phyloP scores from a whole-genome alignment of 441 rosid genomes.

The Dalechampia spathulata region DNA sequence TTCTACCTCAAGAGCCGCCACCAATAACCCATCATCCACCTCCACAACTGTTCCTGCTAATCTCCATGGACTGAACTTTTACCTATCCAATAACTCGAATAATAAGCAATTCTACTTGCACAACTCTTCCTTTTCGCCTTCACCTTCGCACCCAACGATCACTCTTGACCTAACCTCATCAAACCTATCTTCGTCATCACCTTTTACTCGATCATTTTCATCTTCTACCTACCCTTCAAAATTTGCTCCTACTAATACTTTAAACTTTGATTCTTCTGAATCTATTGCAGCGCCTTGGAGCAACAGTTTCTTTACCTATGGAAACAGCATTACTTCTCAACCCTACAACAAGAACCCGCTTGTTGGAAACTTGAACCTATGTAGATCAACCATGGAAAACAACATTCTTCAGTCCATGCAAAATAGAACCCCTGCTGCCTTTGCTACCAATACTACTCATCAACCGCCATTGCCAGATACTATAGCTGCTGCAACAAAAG shows the following conservation, averaged over 20 bases:
- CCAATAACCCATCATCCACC: constrained; percentile 13
- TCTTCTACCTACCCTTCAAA: constrained; percentile 22
- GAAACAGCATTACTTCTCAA: constrained; percentile 19
- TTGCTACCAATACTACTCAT: too few species aligned
- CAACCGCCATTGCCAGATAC: too few species aligned
- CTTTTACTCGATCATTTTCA: constrained; percentile 20
- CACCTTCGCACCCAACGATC: constrained; percentile 48
- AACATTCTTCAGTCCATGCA: constrained; percentile 29
- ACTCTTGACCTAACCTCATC: constrained; percentile 64
- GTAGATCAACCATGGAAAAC: constrained; percentile 25
- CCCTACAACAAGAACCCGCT: constrained; percentile 30
- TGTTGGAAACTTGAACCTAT: constrained; percentile 25
- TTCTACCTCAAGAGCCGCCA: constrained; percentile 12
- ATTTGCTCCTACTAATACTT: constrained; percentile 33
- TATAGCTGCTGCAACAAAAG: constrained; percentile 58
- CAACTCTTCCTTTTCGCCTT: constrained; percentile 35
- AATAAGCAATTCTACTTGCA: constrained; percentile 39
- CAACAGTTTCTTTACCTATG: constrained; percentile 29
- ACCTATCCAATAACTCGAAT: constrained; percentile 38
- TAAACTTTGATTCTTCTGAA: constrained; percentile 43
- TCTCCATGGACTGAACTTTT: constrained; percentile 54
- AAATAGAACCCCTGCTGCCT: constrained; percentile 21
- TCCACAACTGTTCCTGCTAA: constrained; percentile 15
- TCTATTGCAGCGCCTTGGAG: constrained; percentile 34
- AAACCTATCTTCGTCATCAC: constrained; percentile 29